Base-by-base conservation (phyloP, 371 early-diverging fungal species). In the Zancudomyces culisetae region DNA sequence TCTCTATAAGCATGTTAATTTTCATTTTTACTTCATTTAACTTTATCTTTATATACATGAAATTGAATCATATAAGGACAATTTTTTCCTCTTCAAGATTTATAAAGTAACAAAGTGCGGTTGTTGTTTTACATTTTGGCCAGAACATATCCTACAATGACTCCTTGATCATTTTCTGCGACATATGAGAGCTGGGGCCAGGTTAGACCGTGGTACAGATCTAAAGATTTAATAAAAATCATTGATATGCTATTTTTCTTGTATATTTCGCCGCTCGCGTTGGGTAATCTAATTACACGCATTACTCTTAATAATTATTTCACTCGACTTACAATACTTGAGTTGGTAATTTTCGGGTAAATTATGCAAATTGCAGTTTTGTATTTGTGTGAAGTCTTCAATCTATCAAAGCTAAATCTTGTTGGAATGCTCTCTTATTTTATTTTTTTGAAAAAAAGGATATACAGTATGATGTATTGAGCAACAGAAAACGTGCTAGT, bases 111-210 rank as follows among this genome's bases (percentile, higher is more conserved):
- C n/a, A n/a, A 18, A 10, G 19, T 18, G 42, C 66, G 61, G n/a
- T n/a, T n/a, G n/a, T n/a, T n/a, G n/a, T n/a, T n/a, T n/a, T 80
- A 89, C 95, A 97, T 86, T 59, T 97, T 97, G 2, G 91, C 91
- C 42, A 97, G 73, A 18, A 95, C 95, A 61, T 97, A 97, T 21
- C 98, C 98, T 39, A 94, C 87, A 50, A 97, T 80, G 49, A 81
- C 77, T 22, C 90, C 90, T 55, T 85, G 78, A 54, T 79, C 78
- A 62, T 89, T 87, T 63, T 88, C 90, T 19, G 98, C 98, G 18
- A 97, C 92, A 51, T 78, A 91, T 21, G 90, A 89, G 3, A 94
- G 79, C 60, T 92, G 90, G 20, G 98, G 98, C 98, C 98, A 97
- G 26, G 90, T 81, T 29, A 87, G 67, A 8, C 84, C 75, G 55